Evolutionary conservation across 1,284 basidiomycete genomes (phyloP).

Genomic region (Papiliotrema flavescens): DNA sequence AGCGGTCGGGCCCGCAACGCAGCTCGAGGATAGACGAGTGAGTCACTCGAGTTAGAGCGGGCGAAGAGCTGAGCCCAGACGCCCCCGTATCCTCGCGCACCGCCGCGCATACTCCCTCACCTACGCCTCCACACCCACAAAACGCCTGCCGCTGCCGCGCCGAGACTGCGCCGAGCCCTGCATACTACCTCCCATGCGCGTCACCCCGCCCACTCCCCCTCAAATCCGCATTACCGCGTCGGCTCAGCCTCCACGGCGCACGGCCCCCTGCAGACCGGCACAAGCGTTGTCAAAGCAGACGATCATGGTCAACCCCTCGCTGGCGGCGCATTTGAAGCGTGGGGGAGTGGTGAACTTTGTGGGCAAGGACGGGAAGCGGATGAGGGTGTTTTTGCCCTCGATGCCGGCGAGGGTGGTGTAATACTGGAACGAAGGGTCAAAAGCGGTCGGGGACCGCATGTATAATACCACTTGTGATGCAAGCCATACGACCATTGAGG

Average conservation of each 20-base stretch:
- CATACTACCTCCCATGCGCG: background rate
- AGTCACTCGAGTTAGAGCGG: background rate
- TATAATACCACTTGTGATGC: no score
- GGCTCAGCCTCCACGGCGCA: background rate
- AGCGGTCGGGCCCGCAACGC: background rate
- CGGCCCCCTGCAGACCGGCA: background rate
- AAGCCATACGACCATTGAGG: background rate
- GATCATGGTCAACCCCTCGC: constrained; percentile 23
- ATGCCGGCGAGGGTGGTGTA: background rate
- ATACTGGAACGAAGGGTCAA: background rate
- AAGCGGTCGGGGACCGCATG: background rate
- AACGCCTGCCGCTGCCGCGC: background rate
- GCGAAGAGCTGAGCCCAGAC: background rate
- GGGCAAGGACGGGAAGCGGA: constrained; percentile 20
- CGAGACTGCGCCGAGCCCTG: background rate
- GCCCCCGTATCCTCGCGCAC: background rate
- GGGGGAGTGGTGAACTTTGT: constrained; percentile 24
- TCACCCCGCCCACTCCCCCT: background rate
- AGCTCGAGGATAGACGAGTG: background rate
- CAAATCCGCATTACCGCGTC: background rate
- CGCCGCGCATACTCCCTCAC: constrained; percentile 1
- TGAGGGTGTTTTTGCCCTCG: constrained; percentile 6
- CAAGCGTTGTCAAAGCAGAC: constrained; percentile 4
- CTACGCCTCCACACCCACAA: background rate
- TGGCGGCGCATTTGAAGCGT: constrained; percentile 22